A percentile compares a stretch with the other conserved stretches of the same genome.
These are phyloP conservation scores for Cryptococcus sp. DNA, from an alignment of 1,284 basidiomycete species.

Conservation along the genomic window DNA sequence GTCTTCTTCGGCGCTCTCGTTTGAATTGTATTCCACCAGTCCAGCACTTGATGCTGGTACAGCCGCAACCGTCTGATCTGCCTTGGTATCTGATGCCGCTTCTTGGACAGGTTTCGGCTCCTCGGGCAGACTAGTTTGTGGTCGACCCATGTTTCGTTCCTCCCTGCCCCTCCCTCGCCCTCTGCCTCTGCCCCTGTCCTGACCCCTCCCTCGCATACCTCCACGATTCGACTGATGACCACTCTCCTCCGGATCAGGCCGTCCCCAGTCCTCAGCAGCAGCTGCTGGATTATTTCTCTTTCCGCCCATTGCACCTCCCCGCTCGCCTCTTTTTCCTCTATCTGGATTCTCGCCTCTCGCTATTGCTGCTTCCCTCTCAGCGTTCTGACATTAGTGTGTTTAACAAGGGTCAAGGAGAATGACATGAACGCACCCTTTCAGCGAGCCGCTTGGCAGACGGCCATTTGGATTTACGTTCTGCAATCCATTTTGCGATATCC, in stretches of 20 bases:
- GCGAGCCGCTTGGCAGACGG: conserved; percentile 64
- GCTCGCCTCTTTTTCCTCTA: conserved; percentile 39
- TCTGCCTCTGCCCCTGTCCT: conserved; percentile 31
- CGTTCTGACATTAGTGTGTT: conserved; percentile 45
- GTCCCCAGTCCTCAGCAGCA: conserved; percentile 42
- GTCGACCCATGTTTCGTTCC: conserved; percentile 1
- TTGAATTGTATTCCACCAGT: conserved; percentile 7
- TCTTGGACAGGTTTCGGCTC: not conserved
- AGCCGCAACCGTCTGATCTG: too few species aligned
- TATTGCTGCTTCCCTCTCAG: conserved; percentile 67
- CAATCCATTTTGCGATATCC: conserved; percentile 75
- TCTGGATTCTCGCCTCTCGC: conserved; percentile 66
- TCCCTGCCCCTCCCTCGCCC: conserved; percentile 4
- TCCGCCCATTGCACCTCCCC: conserved; percentile 7
- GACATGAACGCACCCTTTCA: conserved; percentile 56
- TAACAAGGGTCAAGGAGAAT: not conserved
- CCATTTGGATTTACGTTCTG: conserved; percentile 77
- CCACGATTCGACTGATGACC: not conserved
- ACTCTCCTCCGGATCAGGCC: conserved; percentile 3
- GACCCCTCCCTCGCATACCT: conserved; percentile 1
- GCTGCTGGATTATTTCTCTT: conserved; percentile 26
- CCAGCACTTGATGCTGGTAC: too few species aligned
- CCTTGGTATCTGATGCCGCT: not conserved
- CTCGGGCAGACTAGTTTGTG: not conserved
- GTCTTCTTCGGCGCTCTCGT: not conserved